Evolutionary conservation across 225 moss, liverwort and hornwort species (phyloP), one percentile per base, ranked within the genome.

Genomic region (Marchantia paleacea): DNA sequence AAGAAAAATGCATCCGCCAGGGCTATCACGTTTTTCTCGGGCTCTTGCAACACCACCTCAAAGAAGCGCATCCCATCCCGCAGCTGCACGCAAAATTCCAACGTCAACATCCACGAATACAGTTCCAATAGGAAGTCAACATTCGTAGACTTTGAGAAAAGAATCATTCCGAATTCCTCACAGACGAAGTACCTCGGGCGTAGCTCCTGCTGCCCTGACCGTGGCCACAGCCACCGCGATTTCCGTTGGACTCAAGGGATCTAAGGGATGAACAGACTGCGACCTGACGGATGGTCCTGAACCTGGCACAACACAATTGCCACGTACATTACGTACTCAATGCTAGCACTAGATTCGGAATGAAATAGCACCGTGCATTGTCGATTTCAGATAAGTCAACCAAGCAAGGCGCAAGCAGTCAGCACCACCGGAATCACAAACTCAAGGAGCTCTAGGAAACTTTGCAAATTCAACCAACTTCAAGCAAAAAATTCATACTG

Each of bases 1-100:
- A 93, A 97, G 82, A 97, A 94, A 80, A 94, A 93, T 0, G 92
- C 93, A 75, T 99, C 95, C 15, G 97, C 97, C 10, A 95, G 82
- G 70, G 95, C 97, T 29, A 99, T 89, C n/a, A 99, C 93, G 66
- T 83, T 91, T 89, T 95, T 99, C 47, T 92, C 93, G 53, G 97
- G 97, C 86, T 99, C 97, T 57, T 95, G 89, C 22, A 99, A 80
- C 18, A 99, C 97, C 55, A 99, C 97, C 89, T 99, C 97, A 83
- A 92, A 91, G 47, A 99, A 95, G 13, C 97, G 90, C 93, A 99
- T 99, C 55, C 93, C 95, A 75, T 99, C 97, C 24, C 93, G 90
- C 68, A 92, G 91, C 96, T 96, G 90, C 80, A 52, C 53, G 39
- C 71, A 78, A 26, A n/a, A 47, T 28, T 6, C 19, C 47, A 7